A percentile compares a stretch with the other conserved stretches of the same genome.
phyloP scores from a whole-genome alignment of 1,284 basidiomycete genomes.

The Phaffia rhodozyma region DNA sequence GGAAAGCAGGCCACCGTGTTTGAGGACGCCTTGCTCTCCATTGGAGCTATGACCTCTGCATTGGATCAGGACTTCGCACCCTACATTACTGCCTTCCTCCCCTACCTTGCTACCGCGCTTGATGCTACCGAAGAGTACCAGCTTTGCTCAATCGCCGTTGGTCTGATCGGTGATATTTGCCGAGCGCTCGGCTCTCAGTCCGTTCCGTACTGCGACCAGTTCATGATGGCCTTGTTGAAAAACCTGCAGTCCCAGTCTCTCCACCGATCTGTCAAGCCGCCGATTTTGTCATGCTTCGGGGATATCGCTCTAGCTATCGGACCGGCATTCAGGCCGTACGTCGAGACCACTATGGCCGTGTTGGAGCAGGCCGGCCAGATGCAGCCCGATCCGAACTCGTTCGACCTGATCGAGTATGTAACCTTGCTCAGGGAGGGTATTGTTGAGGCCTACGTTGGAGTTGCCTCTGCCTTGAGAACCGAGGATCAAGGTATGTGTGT shows the following conservation, averaged over 20 bases:
- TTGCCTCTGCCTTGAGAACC: slow-evolving; percentile 79
- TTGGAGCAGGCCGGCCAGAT: slow-evolving; percentile 79
- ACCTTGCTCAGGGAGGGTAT: slow-evolving; percentile 84
- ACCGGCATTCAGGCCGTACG: slow-evolving; percentile 71
- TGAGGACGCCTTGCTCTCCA: slow-evolving; percentile 90
- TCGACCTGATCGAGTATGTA: slow-evolving; percentile 86
- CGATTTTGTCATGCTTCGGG: slow-evolving; percentile 88
- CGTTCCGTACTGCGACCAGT: slow-evolving; percentile 66
- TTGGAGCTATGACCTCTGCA: slow-evolving; percentile 77
- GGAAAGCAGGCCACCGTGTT: slow-evolving; percentile 90
- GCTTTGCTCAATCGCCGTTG: slow-evolving; percentile 88
- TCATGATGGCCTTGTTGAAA: slow-evolving; percentile 84
- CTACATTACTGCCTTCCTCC: slow-evolving; percentile 82
- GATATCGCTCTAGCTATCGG: slow-evolving; percentile 93
- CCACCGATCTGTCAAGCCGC: slow-evolving; percentile 91
- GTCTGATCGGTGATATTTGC: slow-evolving; percentile 89
- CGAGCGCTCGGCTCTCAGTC: slow-evolving; percentile 78
- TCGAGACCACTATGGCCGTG: slow-evolving; percentile 82
- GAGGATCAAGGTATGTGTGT: slow-evolving; percentile 54
- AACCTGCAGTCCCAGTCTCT: slow-evolving; percentile 84
- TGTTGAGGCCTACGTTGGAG: slow-evolving; percentile 90
- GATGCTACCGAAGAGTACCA: slow-evolving; percentile 90
- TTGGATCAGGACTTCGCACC: slow-evolving; percentile 75
- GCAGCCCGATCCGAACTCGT: slow-evolving; percentile 73
- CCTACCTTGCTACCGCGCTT: slow-evolving; percentile 79